Evolutionary conservation across 352 stramenopile genomes (phyloP), one percentile per base, ranked within the genome.

Genomic region (Globisporangium perplexum): DNA sequence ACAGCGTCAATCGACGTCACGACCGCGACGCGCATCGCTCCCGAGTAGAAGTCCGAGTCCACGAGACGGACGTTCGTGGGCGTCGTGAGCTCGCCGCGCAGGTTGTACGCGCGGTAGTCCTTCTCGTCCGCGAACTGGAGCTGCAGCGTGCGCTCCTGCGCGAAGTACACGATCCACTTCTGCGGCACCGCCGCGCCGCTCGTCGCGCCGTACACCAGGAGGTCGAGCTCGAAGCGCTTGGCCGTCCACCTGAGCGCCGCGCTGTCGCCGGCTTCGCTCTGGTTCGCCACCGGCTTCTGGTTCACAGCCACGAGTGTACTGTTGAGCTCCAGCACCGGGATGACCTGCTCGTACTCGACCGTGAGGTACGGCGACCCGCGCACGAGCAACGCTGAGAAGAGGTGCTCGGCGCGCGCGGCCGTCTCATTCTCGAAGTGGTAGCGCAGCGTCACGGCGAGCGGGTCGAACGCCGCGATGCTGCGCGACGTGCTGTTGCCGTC

Each of bases 151-250:
- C 80, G 77, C 43, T 68, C 55, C 42, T 69, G 64, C 1, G 72
- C 80, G 61, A 91, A 91, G 68, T 89, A 89, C 33, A 91, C 35
- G 24, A 89, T 39, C 80, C 80, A 91, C 56, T 77, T 89, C 50
- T 91, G 77, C 20, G 53, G 53, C 17, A 44, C 47, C 2, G 56
- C 55, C 1, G 54, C 26, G 22, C 53, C 42, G 22, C 55, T n/a
- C 18, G 58, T 55, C 18, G 77, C 54, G n/a, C 76, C 74, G 59
- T 89, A 88, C 26, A 92, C 74, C 15, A 77, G 63, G 8, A 84
- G 46, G 22, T 87, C 80, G 17, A 94, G 53, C 45, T 90, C 81
- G 51, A 93, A 94, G 18, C 80, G 74, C 50, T 61, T 65, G 24
- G 54, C 64, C 2, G 63, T 86, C 69, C 67, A 92, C 49, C 74